Evolutionary conservation across 805 yeast species (phyloP).

Genomic region (Yamadazyma phyllophila): DNA sequence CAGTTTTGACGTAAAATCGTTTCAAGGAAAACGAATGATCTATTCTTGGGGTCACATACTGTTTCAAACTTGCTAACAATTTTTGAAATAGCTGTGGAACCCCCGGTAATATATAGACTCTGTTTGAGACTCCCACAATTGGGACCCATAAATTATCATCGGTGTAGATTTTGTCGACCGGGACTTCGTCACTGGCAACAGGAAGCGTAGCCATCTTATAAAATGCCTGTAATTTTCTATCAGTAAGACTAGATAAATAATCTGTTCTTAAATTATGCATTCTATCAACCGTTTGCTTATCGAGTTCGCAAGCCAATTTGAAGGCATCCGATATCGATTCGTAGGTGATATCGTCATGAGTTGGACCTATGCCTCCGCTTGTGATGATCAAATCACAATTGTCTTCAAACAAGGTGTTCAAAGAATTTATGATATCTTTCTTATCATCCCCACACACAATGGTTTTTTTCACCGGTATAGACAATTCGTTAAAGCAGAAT

Average conservation of each 20-base stretch:
- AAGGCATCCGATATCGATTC: constrained; percentile 69
- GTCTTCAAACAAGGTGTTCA: constrained; percentile 43
- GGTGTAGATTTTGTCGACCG: constrained; percentile 42
- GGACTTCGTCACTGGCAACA: constrained; percentile 10
- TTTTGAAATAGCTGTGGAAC: constrained; percentile 70
- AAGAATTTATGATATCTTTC: constrained; percentile 55
- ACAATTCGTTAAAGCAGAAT: constrained; percentile 59
- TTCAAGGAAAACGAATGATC: constrained; percentile 15
- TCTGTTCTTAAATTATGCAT: constrained; percentile 53
- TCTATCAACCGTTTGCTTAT: constrained; percentile 55
- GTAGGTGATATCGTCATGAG: constrained; percentile 89
- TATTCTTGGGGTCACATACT: constrained; percentile 26
- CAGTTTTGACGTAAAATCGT: constrained; percentile 63
- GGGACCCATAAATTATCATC: constrained; percentile 78
- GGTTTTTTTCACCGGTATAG: constrained; percentile 64
- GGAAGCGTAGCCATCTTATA: constrained; percentile 83
- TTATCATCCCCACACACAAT: constrained; percentile 77
- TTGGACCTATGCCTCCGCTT: constrained; percentile 78
- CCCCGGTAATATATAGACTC: constrained; percentile 77
- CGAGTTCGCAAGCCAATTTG: constrained; percentile 47
- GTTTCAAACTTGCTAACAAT: constrained; percentile 48
- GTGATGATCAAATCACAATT: constrained; percentile 68
- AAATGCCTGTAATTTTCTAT: constrained; percentile 56
- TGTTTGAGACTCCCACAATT: constrained; percentile 61
- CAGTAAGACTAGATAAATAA: constrained; percentile 27